These are phyloP conservation scores for Telfairia occidentalis DNA, from an alignment of 331 rosid genomes.

Conservation along the genomic window DNA sequence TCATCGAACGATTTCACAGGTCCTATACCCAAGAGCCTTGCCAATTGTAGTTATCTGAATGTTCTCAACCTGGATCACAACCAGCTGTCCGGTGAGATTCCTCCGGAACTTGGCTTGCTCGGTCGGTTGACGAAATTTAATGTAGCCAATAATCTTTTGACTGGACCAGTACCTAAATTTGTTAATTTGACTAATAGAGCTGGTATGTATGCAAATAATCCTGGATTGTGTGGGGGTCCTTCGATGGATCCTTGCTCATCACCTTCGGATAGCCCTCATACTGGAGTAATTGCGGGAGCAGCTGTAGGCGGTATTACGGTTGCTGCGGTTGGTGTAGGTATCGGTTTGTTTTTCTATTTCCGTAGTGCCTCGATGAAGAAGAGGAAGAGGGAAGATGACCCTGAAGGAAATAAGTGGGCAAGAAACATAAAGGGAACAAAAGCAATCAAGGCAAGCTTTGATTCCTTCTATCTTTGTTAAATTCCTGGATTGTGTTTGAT, in stretches of 20 bases:
- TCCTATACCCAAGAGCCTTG: conserved; percentile 28
- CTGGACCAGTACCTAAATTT: conserved; percentile 46
- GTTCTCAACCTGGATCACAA: conserved; percentile 53
- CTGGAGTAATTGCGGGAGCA: conserved; percentile 62
- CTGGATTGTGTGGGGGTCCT: conserved; percentile 45
- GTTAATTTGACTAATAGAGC: accelerated
- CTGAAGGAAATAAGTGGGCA: conserved; percentile 99
- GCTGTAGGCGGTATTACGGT: conserved; percentile 63
- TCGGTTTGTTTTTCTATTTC: conserved; percentile 54
- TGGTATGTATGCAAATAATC: conserved; percentile 41
- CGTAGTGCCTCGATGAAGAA: conserved; percentile 43
- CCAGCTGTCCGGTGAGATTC: conserved; percentile 51
- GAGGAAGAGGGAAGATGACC: conserved; percentile 86
- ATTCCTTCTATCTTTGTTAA: not conserved
- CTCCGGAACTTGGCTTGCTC: conserved; percentile 34
- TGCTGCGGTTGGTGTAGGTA: conserved; percentile 39
- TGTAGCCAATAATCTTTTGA: conserved; percentile 51
- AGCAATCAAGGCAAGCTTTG: conserved; percentile 59
- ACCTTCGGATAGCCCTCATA: conserved; percentile 25
- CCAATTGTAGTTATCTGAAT: conserved; percentile 52
- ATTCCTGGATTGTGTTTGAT: not conserved
- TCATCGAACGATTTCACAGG: conserved; percentile 67
- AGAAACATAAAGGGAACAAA: conserved; percentile 71
- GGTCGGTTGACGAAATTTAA: conserved; percentile 31
- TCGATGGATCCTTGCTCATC: conserved; percentile 12